Conservation (phyloP, 352 stramenopile species). For the Globisporangium recalcitrans region DNA sequence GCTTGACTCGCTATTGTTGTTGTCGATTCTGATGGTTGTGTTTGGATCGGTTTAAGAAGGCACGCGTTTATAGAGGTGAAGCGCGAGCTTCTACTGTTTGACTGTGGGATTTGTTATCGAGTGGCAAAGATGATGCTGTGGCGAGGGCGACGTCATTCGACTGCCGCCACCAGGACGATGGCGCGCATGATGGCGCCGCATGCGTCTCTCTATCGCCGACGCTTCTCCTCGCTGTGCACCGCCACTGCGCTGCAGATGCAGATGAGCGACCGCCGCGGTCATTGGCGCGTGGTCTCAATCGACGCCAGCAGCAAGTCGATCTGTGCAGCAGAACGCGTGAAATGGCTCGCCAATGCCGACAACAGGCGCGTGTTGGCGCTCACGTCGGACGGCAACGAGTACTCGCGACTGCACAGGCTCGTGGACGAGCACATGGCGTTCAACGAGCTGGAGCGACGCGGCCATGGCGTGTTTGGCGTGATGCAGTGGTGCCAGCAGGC, state of each 20-base stretch:
- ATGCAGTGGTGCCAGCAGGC: constrained; percentile 63
- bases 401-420: constrained; percentile 20
- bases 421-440: constrained; percentile 34
- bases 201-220: neutral
- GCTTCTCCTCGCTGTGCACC: neutral
- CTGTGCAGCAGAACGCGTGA: constrained; percentile 26
- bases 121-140: constrained; percentile 12
- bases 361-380: constrained; percentile 37
- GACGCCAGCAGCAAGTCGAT: constrained; percentile 20
- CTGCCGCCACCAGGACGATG: neutral
- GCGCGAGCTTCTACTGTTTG: neutral
- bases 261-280: constrained; percentile 19
- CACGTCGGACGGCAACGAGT: constrained; percentile 19
- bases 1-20: neutral
- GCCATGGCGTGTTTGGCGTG: constrained; percentile 49
- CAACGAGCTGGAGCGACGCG: constrained; percentile 63
- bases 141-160: constrained; percentile 9
- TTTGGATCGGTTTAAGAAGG: neutral
- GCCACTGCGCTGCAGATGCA: constrained; percentile 3
- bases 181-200: neutral
- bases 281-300: constrained; percentile 27
- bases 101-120: neutral
- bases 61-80: neutral
- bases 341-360: constrained; percentile 22
- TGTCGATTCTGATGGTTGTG: too few relatives aligned